These are phyloP conservation scores for Torulaspora indica DNA, from an alignment of 805 yeast genomes.

Conservation along the genomic window DNA sequence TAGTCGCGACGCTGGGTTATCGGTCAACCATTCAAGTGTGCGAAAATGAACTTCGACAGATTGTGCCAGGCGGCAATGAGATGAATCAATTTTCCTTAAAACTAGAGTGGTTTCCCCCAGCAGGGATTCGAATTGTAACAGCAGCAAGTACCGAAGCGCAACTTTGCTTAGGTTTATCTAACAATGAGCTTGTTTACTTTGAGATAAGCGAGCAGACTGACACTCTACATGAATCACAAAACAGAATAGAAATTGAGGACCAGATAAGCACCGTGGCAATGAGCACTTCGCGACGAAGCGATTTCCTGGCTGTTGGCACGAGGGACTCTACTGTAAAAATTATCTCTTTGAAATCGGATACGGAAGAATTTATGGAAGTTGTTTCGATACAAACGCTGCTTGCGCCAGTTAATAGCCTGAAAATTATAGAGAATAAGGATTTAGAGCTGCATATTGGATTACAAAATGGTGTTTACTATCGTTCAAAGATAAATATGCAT, in stretches of 20 bases:
- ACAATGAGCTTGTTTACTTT: slow-evolving; percentile 73
- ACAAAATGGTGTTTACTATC: slow-evolving; percentile 74
- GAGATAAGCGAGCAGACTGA: slow-evolving; percentile 48
- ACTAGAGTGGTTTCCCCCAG: slow-evolving; percentile 81
- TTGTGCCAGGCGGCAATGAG: slow-evolving; percentile 31
- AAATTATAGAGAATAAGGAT: slow-evolving; percentile 21
- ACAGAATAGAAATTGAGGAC: slow-evolving; percentile 49
- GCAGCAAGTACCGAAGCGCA: slow-evolving; percentile 65
- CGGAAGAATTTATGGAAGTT: slow-evolving; percentile 54
- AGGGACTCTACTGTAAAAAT: slow-evolving; percentile 67
- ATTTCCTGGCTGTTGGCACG: slow-evolving; percentile 65
- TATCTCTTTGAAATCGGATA: slow-evolving; percentile 48
- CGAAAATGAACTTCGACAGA: slow-evolving; percentile 61
- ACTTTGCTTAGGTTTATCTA: slow-evolving; percentile 64
- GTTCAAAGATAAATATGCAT: slow-evolving; percentile 50
- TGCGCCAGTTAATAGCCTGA: slow-evolving; percentile 43
- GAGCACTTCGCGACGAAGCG: slow-evolving; percentile 45
- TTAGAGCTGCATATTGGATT: slow-evolving; percentile 69
- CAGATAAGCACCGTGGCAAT: slow-evolving; percentile 51
- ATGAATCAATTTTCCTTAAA: slow-evolving; percentile 27
- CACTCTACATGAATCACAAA: slow-evolving; percentile 65
- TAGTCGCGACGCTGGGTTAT: slow-evolving; percentile 62
- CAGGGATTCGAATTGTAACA: slow-evolving; percentile 58
- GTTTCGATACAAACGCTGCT: slow-evolving; percentile 63
- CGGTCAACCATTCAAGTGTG: slow-evolving; percentile 68